phyloP scores from a whole-genome alignment of 495 filamentous ascomycete genomes.

The Xylaria castorea region DNA sequence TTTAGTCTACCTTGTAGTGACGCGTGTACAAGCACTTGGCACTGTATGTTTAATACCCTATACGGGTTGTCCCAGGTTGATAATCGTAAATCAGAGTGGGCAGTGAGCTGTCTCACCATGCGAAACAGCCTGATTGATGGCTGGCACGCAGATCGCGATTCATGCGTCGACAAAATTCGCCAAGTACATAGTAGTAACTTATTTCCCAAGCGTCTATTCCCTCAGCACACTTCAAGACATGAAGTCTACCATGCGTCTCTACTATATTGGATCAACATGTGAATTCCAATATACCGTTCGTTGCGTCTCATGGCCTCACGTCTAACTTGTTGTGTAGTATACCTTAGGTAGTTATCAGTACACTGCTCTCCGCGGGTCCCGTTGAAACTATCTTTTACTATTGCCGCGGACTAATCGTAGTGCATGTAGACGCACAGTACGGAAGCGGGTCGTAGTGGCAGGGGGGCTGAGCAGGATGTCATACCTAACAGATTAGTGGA shows the following conservation, averaged over 20 bases:
- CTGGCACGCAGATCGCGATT: constrained; percentile 8
- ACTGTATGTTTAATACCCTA: background rate
- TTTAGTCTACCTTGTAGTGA: background rate
- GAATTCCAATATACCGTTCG: background rate
- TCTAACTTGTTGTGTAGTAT: background rate
- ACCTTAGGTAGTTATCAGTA: background rate
- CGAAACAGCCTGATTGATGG: constrained; percentile 14
- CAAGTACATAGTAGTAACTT: background rate
- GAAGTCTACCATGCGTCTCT: background rate
- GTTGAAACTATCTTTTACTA: background rate
- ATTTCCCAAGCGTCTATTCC: background rate
- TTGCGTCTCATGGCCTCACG: background rate
- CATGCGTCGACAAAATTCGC: background rate
- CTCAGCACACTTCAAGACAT: background rate
- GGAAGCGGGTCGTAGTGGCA: background rate
- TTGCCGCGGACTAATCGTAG: background rate
- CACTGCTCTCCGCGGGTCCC: background rate
- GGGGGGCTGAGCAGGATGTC: background rate
- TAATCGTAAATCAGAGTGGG: background rate
- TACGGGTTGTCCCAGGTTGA: background rate
- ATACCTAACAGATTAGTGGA: background rate
- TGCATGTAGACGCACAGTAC: background rate
- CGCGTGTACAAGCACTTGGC: background rate
- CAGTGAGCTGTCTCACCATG: constrained; percentile 1
- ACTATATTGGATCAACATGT: background rate